A percentile compares a stretch with the other conserved stretches of the same genome.
These are phyloP conservation scores for Candida frijolesensis DNA, from an alignment of 1,139 yeast genomes.

Conservation along the genomic window DNA sequence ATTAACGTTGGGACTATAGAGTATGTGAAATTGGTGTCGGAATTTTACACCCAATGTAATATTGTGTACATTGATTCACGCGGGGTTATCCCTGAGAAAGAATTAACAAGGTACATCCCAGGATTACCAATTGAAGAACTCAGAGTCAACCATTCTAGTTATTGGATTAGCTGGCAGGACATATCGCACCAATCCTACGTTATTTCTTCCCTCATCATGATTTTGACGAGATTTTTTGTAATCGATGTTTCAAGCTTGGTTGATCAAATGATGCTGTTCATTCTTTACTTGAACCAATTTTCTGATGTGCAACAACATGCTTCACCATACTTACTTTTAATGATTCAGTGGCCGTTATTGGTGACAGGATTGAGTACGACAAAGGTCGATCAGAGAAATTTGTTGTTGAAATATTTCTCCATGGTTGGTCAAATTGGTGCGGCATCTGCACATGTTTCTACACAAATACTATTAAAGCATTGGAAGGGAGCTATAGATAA, in stretches of 20 bases:
- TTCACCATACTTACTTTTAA: conserved; percentile 26
- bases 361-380: conserved; percentile 56
- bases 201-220: conserved; percentile 26
- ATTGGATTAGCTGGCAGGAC: conserved; percentile 36
- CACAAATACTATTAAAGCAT: conserved; percentile 33
- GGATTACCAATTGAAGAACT: conserved; percentile 18
- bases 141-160: conserved; percentile 10
- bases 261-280: conserved; percentile 24
- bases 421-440: conserved; percentile 43
- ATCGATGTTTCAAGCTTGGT: conserved; percentile 32
- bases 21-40: conserved; percentile 25
- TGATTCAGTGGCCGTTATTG: conserved; percentile 59
- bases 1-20: conserved; percentile 15
- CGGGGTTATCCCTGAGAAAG: conserved; percentile 14
- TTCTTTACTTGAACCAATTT: conserved; percentile 21
- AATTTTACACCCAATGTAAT: conserved; percentile 21
- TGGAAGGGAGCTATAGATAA: conserved; percentile 31
- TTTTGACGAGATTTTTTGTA: conserved; percentile 28
- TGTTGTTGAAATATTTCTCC: conserved; percentile 42
- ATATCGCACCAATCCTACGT: conserved; percentile 32
- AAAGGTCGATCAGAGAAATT: conserved; percentile 38
- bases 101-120: conserved; percentile 11
- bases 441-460: conserved; percentile 45
- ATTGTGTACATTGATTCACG: conserved; percentile 12
- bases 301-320: conserved; percentile 25